Conservation (phyloP, 371 early-diverging fungal species). For the Funneliformis caledonium region DNA sequence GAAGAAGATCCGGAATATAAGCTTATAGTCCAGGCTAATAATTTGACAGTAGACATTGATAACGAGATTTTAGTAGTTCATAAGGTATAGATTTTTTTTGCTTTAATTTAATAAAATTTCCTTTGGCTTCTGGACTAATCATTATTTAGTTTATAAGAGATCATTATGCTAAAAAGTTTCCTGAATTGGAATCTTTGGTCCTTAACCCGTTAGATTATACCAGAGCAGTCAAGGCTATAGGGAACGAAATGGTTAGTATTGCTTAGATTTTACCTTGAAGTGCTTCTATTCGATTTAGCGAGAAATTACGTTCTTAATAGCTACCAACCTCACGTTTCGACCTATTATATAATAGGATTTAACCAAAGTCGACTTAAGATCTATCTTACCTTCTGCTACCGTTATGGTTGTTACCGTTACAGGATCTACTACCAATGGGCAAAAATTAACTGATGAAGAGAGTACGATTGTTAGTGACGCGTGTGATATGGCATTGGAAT, state of each 20-base stretch:
- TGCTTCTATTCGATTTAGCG: neutral
- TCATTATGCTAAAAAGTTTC: constrained; percentile 86
- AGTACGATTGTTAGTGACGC: constrained; percentile 76
- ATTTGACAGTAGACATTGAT: constrained; percentile 84
- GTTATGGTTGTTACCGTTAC: constrained; percentile 94
- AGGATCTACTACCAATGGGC: constrained; percentile 84
- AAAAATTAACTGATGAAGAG: constrained; percentile 63
- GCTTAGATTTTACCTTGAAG: neutral
- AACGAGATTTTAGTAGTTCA: constrained; percentile 86
- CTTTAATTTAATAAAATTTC: constrained; percentile 15
- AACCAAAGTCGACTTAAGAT: constrained; percentile 70
- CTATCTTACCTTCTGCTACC: constrained; percentile 82
- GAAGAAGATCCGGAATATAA: constrained; percentile 89
- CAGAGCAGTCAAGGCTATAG: constrained; percentile 85
- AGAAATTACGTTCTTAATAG: constrained; percentile 24
- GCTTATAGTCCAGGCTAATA: constrained; percentile 87
- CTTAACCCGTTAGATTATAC: constrained; percentile 90
- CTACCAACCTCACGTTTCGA: constrained; percentile 18
- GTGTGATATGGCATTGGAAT: constrained; percentile 76
- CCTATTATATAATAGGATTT: constrained; percentile 52
- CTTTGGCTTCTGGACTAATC: neutral
- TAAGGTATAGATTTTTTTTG: constrained; percentile 59
- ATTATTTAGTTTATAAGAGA: constrained; percentile 80
- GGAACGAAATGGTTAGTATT: constrained; percentile 62
- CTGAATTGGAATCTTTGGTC: constrained; percentile 90